Evolutionary conservation across 805 yeast genomes (phyloP).

Genomic region (Scheffersomyces spartinae): DNA sequence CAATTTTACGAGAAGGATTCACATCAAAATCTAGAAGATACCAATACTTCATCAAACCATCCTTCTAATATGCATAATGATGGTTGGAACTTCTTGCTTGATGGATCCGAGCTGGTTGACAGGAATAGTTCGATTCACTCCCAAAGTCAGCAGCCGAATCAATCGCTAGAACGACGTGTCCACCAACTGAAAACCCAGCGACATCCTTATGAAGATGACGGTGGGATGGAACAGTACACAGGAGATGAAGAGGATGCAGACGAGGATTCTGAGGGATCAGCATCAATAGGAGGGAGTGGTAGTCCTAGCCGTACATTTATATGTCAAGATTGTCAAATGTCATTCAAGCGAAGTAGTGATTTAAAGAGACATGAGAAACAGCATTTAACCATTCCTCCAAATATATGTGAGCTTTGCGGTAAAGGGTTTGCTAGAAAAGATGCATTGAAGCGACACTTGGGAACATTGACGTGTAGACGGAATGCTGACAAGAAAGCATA

Average conservation of each 20-base stretch:
- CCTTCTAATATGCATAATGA: conserved; percentile 11
- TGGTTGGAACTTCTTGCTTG: conserved; percentile 23
- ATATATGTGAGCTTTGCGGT: conserved; percentile 65
- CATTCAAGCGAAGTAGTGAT: conserved; percentile 59
- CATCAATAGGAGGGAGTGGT: conserved; percentile 6
- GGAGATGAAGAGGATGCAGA: conserved; percentile 3
- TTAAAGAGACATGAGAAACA: conserved; percentile 67
- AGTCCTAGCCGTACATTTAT: conserved; percentile 34
- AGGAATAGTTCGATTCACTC: conserved; percentile 1
- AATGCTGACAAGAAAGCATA: conserved; percentile 45
- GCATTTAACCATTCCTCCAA: conserved; percentile 60
- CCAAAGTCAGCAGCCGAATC: conserved; percentile 3
- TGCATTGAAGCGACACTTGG: conserved; percentile 66
- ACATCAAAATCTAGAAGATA: conserved; percentile 1
- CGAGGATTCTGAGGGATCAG: conserved; percentile 3
- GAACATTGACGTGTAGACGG: conserved; percentile 64
- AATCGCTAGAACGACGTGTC: conserved; percentile 4
- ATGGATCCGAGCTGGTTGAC: conserved; percentile 8
- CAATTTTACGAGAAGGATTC: not conserved
- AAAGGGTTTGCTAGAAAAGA: conserved; percentile 80
- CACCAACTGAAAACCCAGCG: conserved; percentile 1
- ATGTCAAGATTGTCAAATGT: conserved; percentile 49
- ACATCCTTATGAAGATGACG: conserved; percentile 3
- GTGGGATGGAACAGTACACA: conserved; percentile 1
- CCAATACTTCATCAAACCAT: conserved; percentile 3